phyloP scores from a whole-genome alignment of 805 yeast genomes.

The Monosporozyma servazzii region DNA sequence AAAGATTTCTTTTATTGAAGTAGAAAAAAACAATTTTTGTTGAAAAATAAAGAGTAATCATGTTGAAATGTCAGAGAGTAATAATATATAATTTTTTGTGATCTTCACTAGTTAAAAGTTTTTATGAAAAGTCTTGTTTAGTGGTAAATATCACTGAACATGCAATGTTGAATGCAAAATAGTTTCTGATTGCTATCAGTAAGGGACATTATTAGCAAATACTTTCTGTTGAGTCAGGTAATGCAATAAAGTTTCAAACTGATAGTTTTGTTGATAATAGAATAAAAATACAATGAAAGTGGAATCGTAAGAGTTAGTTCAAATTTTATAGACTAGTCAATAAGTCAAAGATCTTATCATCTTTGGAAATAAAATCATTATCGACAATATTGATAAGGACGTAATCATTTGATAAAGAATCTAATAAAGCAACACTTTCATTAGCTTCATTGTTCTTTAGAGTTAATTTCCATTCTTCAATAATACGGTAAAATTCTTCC shows the following conservation, averaged over 20 bases:
- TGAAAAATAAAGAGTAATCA: conserved; percentile 5
- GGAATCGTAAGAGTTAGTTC: not conserved
- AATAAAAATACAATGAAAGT: not conserved
- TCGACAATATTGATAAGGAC: conserved; percentile 83
- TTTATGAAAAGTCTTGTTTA: not conserved
- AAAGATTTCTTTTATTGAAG: not conserved
- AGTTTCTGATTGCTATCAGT: not conserved
- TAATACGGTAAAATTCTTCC: conserved; percentile 81
- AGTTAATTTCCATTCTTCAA: conserved; percentile 68
- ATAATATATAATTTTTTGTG: conserved; percentile 1
- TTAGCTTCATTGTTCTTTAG: conserved; percentile 33
- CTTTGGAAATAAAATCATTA: conserved; percentile 57
- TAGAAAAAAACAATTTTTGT: not conserved
- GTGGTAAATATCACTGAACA: not conserved
- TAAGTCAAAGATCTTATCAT: conserved; percentile 47
- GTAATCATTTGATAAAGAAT: conserved; percentile 41
- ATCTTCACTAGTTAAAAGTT: not conserved
- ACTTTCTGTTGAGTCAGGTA: not conserved
- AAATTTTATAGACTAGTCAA: conserved; percentile 24
- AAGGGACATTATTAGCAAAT: not conserved
- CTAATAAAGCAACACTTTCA: conserved; percentile 20
- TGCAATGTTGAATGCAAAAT: conserved; percentile 10
- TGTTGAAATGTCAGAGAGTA: conserved; percentile 9
- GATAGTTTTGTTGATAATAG: not conserved
- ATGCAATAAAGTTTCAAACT: not conserved